A percentile compares a stretch with the other conserved stretches of the same genome.
These are phyloP conservation scores for Cytidiella melzeri DNA, from an alignment of 768 basidiomycete genomes.

Conservation along the genomic window DNA sequence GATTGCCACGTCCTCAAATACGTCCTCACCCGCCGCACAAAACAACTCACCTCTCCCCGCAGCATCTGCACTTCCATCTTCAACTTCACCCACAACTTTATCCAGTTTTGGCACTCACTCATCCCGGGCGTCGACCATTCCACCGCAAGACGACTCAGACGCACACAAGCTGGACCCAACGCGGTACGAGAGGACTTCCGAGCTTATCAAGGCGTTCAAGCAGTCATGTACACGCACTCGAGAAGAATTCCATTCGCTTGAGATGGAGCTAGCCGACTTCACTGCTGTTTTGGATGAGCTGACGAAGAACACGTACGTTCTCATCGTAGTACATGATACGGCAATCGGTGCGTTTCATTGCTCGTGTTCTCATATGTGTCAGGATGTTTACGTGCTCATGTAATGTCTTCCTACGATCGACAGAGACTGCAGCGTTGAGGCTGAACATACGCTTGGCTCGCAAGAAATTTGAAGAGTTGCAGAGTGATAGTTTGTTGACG, in stretches of 20 bases:
- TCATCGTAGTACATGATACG: constrained; percentile 85
- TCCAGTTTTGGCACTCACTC: constrained; percentile 8
- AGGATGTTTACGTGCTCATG: neutral
- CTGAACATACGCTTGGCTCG: constrained; percentile 86
- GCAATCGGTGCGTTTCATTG: constrained; percentile 58
- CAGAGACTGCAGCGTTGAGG: constrained; percentile 84
- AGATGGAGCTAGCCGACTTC: constrained; percentile 82
- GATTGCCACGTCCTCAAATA: constrained; percentile 71
- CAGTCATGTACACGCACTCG: constrained; percentile 81
- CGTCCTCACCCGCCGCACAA: constrained; percentile 36
- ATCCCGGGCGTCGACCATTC: neutral
- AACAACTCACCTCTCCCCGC: constrained; percentile 16
- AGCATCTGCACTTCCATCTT: constrained; percentile 21
- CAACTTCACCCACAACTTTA: constrained; percentile 14
- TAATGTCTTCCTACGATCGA: constrained; percentile 1
- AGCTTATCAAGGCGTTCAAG: constrained; percentile 94
- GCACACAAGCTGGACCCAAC: constrained; percentile 53
- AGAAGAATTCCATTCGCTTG: constrained; percentile 80
- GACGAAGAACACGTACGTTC: constrained; percentile 89
- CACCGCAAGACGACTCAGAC: constrained; percentile 17
- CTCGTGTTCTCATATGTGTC: neutral
- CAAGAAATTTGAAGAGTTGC: constrained; percentile 84
- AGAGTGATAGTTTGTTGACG: constrained; percentile 53
- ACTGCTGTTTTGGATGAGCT: constrained; percentile 89
- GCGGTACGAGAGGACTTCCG: constrained; percentile 82